Evolutionary conservation across 78 protist genomes (phyloP).

Genomic region (Emiliania huxleyi): DNA sequence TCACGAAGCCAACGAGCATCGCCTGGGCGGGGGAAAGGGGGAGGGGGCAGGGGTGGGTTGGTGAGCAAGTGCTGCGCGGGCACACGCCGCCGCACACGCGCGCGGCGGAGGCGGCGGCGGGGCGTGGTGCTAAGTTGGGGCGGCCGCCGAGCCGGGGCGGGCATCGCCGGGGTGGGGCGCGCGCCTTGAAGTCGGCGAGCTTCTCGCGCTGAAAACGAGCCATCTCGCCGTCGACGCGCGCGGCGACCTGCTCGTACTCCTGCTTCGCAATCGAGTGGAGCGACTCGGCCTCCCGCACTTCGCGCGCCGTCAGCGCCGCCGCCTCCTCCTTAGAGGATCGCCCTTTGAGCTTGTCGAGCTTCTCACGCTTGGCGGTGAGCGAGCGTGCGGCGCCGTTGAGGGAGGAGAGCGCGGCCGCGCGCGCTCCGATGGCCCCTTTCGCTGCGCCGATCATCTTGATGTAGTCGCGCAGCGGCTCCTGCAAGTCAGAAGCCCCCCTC

Average conservation of each 20-base stretch:
- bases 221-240: background rate
- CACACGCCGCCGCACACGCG: no score
- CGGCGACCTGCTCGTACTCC: background rate
- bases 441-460: background rate
- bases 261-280: background rate
- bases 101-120: no score
- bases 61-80: no score
- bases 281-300: background rate
- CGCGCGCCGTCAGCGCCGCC: background rate
- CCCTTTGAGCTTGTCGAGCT: background rate
- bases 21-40: no score
- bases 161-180: no score
- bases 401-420: background rate
- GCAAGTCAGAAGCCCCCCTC: no score
- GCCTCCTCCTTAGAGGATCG: background rate
- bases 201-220: background rate
- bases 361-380: background rate
- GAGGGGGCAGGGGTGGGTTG: no score
- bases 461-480: background rate
- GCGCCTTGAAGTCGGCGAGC: background rate
- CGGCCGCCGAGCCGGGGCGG: no score
- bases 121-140: no score
- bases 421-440: background rate
- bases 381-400: background rate
- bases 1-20: background rate